These are phyloP conservation scores for Phyllosticta paracitricarpa DNA, from an alignment of 2,329 filamentous ascomycete genomes.

Conservation along the genomic window DNA sequence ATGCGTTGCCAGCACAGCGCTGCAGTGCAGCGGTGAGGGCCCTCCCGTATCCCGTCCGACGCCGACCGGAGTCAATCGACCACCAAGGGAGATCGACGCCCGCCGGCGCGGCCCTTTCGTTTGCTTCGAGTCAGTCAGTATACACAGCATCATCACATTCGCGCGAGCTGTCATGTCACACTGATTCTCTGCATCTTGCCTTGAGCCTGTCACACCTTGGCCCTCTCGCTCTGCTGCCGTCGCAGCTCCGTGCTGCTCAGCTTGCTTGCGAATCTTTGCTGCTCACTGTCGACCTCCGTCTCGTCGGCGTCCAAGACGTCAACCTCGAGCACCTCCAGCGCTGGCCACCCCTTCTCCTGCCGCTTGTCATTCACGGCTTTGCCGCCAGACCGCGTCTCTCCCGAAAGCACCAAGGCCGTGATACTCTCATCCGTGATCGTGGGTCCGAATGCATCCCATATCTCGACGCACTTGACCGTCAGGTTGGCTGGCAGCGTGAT, in stretches of 20 bases:
- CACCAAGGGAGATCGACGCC: not conserved
- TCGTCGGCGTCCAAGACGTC: conserved; percentile 69
- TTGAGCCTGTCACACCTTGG: not conserved
- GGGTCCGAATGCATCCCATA: conserved; percentile 81
- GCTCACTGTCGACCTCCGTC: conserved; percentile 33
- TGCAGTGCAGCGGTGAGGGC: not conserved
- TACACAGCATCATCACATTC: not conserved
- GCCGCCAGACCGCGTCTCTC: conserved; percentile 77
- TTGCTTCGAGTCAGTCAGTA: not conserved
- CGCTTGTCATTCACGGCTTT: conserved; percentile 79
- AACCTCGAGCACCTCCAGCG: conserved; percentile 75
- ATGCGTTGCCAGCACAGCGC: not conserved
- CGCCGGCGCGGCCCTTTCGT: not conserved
- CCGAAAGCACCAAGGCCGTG: conserved; percentile 73
- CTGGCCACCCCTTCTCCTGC: conserved; percentile 61
- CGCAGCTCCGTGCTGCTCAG: conserved; percentile 85
- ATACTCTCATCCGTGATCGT: conserved; percentile 75
- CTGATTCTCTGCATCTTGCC: not conserved
- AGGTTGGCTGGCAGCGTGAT: conserved; percentile 54
- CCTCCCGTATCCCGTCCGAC: not conserved
- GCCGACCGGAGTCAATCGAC: not conserved
- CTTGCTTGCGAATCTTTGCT: conserved; percentile 64
- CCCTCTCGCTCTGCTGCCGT: conserved; percentile 22
- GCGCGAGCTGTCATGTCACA: not conserved
- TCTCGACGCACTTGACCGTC: conserved; percentile 67